Conservation (phyloP, 306 rosid genomes). For the Luffa aegyptiaca region DNA sequence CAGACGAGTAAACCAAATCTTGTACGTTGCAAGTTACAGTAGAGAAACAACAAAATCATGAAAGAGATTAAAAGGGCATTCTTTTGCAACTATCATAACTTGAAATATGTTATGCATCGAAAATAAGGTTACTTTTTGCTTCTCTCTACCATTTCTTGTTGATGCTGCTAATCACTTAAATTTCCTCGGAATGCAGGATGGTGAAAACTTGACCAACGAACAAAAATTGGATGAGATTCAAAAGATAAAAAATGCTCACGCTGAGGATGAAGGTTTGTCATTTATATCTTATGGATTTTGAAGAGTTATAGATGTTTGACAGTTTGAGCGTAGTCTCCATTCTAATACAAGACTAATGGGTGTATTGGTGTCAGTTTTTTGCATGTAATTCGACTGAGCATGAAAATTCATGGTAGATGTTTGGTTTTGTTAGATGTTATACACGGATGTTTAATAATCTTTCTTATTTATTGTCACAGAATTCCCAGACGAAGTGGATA, state of each 20-base stretch:
- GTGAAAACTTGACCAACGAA: conserved; percentile 65
- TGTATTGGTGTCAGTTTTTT: neutral
- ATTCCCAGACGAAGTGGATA: conserved; percentile 94
- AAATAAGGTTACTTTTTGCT: neutral
- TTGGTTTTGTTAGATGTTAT: neutral
- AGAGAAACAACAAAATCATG: neutral
- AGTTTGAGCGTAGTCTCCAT: neutral
- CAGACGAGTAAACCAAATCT: neutral
- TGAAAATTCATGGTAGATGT: neutral
- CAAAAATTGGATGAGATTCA: conserved; percentile 67
- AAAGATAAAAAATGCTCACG: conserved; percentile 82
- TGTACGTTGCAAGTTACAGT: neutral
- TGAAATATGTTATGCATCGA: neutral
- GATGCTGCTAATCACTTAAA: neutral
- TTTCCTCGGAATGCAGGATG: conserved; percentile 48
- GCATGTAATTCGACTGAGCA: too few species aligned
- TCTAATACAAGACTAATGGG: neutral
- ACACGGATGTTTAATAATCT: conserved; percentile 1
- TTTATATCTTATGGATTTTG: neutral
- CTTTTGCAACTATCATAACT: neutral
- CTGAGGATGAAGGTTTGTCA: conserved; percentile 75
- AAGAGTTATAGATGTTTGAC: neutral
- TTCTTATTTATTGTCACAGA: conserved; percentile 36
- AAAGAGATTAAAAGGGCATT: neutral
- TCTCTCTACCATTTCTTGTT: neutral